A percentile compares a stretch with the other conserved stretches of the same genome.
Conservation (phyloP, 306 rosid genomes). For the Inga laurina region DNA sequence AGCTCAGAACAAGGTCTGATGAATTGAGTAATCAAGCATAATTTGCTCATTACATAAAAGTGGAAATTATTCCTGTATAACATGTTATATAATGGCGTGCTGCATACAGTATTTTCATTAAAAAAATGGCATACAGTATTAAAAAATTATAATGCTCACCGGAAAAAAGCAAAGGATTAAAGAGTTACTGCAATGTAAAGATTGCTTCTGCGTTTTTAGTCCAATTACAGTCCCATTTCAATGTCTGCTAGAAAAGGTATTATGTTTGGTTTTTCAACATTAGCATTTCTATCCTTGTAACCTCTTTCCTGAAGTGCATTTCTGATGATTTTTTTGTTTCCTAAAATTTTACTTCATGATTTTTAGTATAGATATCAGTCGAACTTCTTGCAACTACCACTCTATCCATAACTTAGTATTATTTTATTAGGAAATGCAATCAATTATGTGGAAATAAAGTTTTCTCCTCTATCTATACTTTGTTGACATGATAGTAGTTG, state of each 20-base stretch:
- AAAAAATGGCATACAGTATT: not conserved
- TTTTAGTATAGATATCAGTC: not conserved
- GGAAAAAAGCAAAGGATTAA: not conserved
- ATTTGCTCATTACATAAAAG: slow-evolving; percentile 9
- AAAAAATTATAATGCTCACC: not conserved
- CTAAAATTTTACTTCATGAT: not conserved
- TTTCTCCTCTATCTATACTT: not conserved
- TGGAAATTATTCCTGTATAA: slow-evolving; percentile 1
- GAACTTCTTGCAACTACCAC: not conserved
- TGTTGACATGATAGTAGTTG: not conserved
- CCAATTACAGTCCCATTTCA: not conserved
- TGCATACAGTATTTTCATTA: not conserved
- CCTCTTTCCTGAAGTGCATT: not conserved
- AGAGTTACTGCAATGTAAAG: not conserved
- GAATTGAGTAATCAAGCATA: slow-evolving; percentile 8
- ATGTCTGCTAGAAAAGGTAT: not conserved
- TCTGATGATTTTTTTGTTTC: not conserved
- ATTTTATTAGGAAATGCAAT: not conserved
- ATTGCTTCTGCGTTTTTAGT: not conserved
- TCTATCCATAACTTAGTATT: not conserved
- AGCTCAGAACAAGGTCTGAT: slow-evolving; percentile 3
- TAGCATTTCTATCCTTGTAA: not conserved
- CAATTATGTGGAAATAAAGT: not conserved
- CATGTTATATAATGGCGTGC: not conserved
- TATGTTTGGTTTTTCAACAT: not conserved